Percentiles rank a stretch among this genome's conserved stretches.
These are phyloP conservation scores for Didymosphaeria variabile DNA, from an alignment of 2,329 filamentous ascomycete genomes.

Conservation along the genomic window DNA sequence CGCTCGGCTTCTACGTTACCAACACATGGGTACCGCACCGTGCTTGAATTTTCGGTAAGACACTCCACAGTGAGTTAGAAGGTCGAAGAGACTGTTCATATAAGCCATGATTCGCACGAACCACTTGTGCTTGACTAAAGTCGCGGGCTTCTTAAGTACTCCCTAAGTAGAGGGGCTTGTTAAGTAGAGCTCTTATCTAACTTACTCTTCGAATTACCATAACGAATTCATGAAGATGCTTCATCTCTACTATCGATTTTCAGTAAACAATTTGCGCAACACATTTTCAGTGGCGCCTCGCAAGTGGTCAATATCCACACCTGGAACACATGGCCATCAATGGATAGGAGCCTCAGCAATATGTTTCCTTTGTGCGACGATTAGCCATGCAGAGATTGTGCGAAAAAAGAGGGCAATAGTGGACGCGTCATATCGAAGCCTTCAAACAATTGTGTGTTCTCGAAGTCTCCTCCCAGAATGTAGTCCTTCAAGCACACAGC, in stretches of 20 bases:
- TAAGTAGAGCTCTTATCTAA: conserved; percentile 3
- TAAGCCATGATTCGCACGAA: too few relatives aligned
- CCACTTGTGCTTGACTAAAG: too few relatives aligned
- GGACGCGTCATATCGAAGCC: not conserved
- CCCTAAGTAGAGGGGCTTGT: too few relatives aligned
- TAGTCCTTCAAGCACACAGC: conserved; percentile 19
- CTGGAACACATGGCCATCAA: conserved; percentile 11
- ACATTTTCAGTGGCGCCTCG: conserved; percentile 17
- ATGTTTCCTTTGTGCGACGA: conserved; percentile 12
- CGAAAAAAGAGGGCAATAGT: not conserved
- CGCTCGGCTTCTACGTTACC: too few relatives aligned
- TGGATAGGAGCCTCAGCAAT: conserved; percentile 19
- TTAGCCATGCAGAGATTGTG: not conserved
- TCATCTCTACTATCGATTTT: conserved; percentile 16
- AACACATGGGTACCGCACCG: too few relatives aligned
- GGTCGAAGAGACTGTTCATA: too few relatives aligned
- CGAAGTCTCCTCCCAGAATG: conserved; percentile 19
- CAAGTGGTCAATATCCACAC: conserved; percentile 20
- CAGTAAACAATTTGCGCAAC: conserved; percentile 15
- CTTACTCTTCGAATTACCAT: not conserved
- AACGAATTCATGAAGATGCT: conserved; percentile 10
- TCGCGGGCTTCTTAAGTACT: too few relatives aligned
- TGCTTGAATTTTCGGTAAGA: too few relatives aligned
- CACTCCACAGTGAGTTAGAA: too few relatives aligned
- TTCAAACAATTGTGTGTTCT: not conserved